Conservation (phyloP, 139 green algal genomes). For the Yamagishiella unicocca region DNA sequence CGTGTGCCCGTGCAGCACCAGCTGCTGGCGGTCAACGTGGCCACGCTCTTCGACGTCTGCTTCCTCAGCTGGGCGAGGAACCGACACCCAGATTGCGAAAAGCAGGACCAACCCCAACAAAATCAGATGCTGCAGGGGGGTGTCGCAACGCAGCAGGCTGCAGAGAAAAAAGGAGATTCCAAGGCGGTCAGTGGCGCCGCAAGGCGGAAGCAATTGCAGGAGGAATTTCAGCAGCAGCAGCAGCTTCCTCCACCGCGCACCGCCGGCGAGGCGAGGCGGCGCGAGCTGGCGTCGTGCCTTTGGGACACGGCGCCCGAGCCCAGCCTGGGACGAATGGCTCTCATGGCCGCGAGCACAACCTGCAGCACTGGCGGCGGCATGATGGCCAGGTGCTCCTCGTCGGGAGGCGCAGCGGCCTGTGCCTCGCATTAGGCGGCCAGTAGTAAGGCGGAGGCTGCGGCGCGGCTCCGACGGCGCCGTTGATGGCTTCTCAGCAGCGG, state of each 20-base stretch:
- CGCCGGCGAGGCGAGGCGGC: background rate
- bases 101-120: background rate
- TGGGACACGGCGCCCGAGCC: background rate
- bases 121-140: no score
- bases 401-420: no score
- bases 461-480: no score
- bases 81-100: background rate
- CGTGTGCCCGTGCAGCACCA: conserved; percentile 53
- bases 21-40: conserved; percentile 71
- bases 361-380: background rate
- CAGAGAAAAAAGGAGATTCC: no score
- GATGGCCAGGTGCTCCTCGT: no score
- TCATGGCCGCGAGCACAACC: conserved; percentile 15
- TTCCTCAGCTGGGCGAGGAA: conserved; percentile 64
- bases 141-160: no score
- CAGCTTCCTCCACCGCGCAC: background rate
- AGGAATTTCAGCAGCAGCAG: background rate
- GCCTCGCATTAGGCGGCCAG: no score
- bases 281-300: background rate
- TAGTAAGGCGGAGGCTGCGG: no score
- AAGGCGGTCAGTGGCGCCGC: no score
- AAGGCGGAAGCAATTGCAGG: background rate
- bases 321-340: background rate
- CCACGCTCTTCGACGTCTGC: conserved; percentile 64
- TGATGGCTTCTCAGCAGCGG: no score